These are phyloP conservation scores for Aspergillus bridgeri DNA, from an alignment of 495 filamentous ascomycete species.

Conservation along the genomic window DNA sequence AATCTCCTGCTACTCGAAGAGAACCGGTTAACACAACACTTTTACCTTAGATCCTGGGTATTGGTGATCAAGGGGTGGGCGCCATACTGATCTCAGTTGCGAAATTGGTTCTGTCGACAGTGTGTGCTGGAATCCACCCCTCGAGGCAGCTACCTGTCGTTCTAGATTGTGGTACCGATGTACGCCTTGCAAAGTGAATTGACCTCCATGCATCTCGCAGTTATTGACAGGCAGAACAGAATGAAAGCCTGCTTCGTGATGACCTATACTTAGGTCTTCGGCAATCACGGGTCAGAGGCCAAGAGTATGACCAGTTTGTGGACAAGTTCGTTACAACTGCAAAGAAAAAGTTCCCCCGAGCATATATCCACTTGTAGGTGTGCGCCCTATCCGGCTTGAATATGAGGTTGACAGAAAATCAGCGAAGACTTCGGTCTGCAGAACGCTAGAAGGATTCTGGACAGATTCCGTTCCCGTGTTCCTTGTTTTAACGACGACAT, in stretches of 20 bases:
- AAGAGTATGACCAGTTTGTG: slow-evolving; percentile 77
- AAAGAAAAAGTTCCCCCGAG: slow-evolving; percentile 67
- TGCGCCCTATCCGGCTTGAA: neutral
- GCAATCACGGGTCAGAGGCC: slow-evolving; percentile 60
- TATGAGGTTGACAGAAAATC: neutral
- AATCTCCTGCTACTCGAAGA: neutral
- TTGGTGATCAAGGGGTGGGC: slow-evolving; percentile 89
- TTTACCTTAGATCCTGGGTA: slow-evolving; percentile 68
- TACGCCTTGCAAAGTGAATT: slow-evolving; percentile 18
- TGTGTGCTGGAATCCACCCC: slow-evolving; percentile 84
- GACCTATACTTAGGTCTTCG: slow-evolving; percentile 76
- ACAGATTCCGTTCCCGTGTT: slow-evolving; percentile 66
- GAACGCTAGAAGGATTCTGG: slow-evolving; percentile 65
- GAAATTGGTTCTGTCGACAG: slow-evolving; percentile 76
- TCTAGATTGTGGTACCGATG: slow-evolving; percentile 83
- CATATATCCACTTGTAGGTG: slow-evolving; percentile 75
- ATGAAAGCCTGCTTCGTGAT: slow-evolving; percentile 72
- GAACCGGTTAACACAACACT: slow-evolving; percentile 25
- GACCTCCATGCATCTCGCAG: neutral
- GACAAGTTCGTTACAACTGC: slow-evolving; percentile 67
- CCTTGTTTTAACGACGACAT: slow-evolving; percentile 93
- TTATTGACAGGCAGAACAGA: slow-evolving; percentile 39
- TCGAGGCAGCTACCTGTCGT: slow-evolving; percentile 76
- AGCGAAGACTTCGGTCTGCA: slow-evolving; percentile 57
- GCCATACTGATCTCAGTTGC: slow-evolving; percentile 82